Base-by-base conservation (phyloP, 2,329 filamentous ascomycete species). In the Chrysosporium queenslandicum region DNA sequence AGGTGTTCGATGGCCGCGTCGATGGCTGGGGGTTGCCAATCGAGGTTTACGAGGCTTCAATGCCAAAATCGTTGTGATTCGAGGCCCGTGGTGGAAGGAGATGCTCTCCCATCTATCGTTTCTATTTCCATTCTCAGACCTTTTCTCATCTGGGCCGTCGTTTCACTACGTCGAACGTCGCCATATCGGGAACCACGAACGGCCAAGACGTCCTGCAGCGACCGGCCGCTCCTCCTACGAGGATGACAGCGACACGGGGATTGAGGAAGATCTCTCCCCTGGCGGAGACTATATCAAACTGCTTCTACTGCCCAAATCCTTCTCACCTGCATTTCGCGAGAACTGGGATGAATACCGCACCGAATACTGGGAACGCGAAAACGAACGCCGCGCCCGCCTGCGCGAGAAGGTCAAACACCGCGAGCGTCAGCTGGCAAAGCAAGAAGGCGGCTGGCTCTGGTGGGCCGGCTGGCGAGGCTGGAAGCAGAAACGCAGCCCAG, bases 281-380 rank as follows among this genome's bases (percentile, higher is more conserved):
- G 91, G 90, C 0, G 92, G 92, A 2, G 89, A 97, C 69, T 86
- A 91, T 64, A 84, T 98, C 60, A 92, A 94, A 68, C 77, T 98
- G 0, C 74, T 97, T 16, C 76, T 98, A 6, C 78, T 96, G 9
- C 88, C 92, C 0, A 98, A 98, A 66, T 89, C 90, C 0, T 98
- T 98, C 64, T 94, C 87, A 4, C 85, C 92, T 0, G 88, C 87
- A 43, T 98, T 98, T 64, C 80, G 92, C 18, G 90, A 97, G 67
- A 94, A 95, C 58, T 98, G 92, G 92, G 92, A 98, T 64, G 77
- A 91, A 14, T 98, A 94, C 69, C 80, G 92, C 50, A 83, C 85
- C 30, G 90, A 96, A 55, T 98, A 96, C 70, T 98, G 92, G 92
- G 91, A 96, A 61, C 83, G 83, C 56, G 92, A 98, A 68, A 98